phyloP scores from a whole-genome alignment of 176 grass and related monocot genomes.

The Neostapfia colusana region DNA sequence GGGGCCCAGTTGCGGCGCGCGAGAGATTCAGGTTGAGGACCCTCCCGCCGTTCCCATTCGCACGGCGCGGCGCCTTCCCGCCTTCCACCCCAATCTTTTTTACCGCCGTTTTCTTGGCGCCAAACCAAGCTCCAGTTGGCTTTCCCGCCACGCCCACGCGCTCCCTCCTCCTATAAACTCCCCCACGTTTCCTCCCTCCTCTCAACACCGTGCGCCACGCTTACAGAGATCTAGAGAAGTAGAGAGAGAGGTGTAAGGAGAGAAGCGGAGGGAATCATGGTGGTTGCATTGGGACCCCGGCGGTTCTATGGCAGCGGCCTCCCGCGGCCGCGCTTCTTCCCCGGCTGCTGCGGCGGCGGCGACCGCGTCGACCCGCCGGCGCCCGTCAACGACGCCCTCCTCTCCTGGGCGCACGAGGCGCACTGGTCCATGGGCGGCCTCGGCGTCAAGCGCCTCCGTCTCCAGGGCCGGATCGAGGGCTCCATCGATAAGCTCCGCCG shows the following conservation, averaged over 20 bases:
- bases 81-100: not conserved
- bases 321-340: conserved; percentile 64
- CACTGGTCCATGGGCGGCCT: conserved; percentile 96
- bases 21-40: not conserved
- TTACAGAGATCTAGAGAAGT: not conserved
- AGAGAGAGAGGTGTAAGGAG: not conserved
- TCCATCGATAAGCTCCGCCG: conserved; percentile 73
- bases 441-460: conserved; percentile 61
- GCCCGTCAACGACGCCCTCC: conserved; percentile 65
- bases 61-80: conserved; percentile 3
- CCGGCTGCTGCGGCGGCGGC: conserved; percentile 20
- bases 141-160: conserved; percentile 34
- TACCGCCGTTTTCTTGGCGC: conserved; percentile 58
- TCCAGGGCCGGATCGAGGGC: conserved; percentile 91
- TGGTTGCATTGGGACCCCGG: conserved; percentile 59
- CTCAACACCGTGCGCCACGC: not conserved
- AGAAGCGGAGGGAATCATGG: conserved; percentile 34
- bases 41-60: conserved; percentile 36
- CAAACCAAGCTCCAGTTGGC: conserved; percentile 30
- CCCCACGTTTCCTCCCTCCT: not conserved
- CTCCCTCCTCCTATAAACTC: conserved; percentile 24
- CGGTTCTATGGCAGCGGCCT: conserved; percentile 85
- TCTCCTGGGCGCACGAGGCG: conserved; percentile 71
- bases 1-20: not conserved
- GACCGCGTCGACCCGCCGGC: conserved; percentile 71